Base-by-base conservation (phyloP, 495 filamentous ascomycete genomes). In the Apodospora peruviana region DNA sequence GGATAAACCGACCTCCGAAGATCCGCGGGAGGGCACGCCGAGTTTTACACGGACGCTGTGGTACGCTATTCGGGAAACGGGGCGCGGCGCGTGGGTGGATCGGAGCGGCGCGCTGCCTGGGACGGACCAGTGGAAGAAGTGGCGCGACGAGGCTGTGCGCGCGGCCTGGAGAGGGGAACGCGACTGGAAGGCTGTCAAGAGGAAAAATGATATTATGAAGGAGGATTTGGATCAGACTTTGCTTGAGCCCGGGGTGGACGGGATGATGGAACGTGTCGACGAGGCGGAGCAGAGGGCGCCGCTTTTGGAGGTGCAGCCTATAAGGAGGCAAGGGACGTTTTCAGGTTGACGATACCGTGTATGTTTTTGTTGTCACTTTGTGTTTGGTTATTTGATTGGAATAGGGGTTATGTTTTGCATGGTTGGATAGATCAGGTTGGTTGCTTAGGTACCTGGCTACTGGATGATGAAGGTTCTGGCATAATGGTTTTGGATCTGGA, bases 41-140 rank as follows among this genome's bases (percentile, higher is more conserved):
- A 73, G 67, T 47, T 80, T 70, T 49, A 81, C 78, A 4, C 59
- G 73, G 11, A 79, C 72, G 11, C 54, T 83, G 39, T 83, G 79
- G 78, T 77, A 70, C 48, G 76, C 75, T 5, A 77, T 81, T 39
- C 68, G 70, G 14, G 72, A 74, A 51, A 81, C 77, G 0, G 58
- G 66, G 57, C 61, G 64, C 17, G 70, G 64, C 4, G 69, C 69
- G 8, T 81, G 77, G 78, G 67, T 76, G 3, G 58, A 64, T 49
- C 60, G 70, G 40, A 67, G 63, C 11, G 68, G 75, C 10, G 68
- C 73, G 2, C 71, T 76, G 9, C 77, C 79, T 2, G 50, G 54
- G 5, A 80, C 78, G 12, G 52, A 58, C 0, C 59, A 74, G 49
- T 81, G 78, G 78, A 58, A 68, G 36, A 51, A 59, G 51, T 83